Base-by-base conservation (phyloP, 2,329 filamentous ascomycete genomes). In the Chrysosporium keratinophilum region DNA sequence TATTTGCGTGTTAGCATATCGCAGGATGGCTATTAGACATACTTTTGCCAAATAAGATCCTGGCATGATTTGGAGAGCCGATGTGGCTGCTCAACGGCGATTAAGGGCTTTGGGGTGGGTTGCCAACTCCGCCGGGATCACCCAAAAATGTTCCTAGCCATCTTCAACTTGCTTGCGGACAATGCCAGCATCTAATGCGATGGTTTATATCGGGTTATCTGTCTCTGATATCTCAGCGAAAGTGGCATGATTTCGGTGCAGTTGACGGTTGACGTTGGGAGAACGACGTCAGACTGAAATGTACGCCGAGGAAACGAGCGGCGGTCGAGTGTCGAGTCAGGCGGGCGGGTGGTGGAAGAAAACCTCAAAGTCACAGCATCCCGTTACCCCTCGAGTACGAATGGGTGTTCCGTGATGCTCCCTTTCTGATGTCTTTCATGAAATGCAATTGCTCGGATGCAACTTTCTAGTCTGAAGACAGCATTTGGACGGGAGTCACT, bases 221-320 rank as follows among this genome's bases (percentile, higher is more conserved):
- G 41, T 19, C 34, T 35, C n/a, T 31, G 42, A 23, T 19, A 17
- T 37, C 9, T 41, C 37, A 23, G 33, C 35, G 44, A 17, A 15
- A 41, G 17, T 35, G 44, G 19, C 17, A 20, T 11, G 14, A 5
- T 54, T 48, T 54, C 17, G 51, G 44, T 54, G 51, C 43, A 49
- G 19, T 49, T 35, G 28, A 54, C 44, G 51, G 51, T 43, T 48
- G 51, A 54, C 35, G 51, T 54, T 54, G 46, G 20, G 28, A 40
- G 46, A 39, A 42, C 34, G 54, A 50, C 40, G 40, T 44, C 54
- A 53, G 55, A 49, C 55, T 56, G 50, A 56, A 54, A 56, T 56
- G 51, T 56, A 56, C 54, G 50, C 54, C 37, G 54, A 40, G 33
- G n/a, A 50, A 35, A 39, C 41, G 17, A 41, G 31, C 17, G 40